Evolutionary conservation across 805 yeast species (phyloP).

Genomic region (Metschnikowia orientalis): DNA sequence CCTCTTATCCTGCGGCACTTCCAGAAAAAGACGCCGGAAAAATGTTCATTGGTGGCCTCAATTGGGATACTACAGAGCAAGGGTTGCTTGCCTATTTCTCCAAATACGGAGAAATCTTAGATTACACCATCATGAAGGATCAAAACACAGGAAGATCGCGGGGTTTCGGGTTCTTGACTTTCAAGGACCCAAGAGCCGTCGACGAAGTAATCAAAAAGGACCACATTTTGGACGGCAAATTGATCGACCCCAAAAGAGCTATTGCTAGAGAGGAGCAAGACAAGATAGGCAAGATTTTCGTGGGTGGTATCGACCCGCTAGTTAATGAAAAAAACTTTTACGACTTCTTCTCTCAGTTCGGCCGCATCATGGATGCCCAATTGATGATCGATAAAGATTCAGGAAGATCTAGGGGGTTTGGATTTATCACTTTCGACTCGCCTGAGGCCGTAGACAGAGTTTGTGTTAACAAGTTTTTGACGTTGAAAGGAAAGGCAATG

Average conservation of each 20-base stretch:
- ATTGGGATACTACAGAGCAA: conserved; percentile 96
- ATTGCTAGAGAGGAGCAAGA: conserved; percentile 97
- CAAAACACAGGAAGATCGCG: conserved; percentile 80
- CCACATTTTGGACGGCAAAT: conserved; percentile 90
- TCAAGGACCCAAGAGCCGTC: conserved; percentile 75
- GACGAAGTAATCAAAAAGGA: conserved; percentile 81
- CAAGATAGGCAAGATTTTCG: conserved; percentile 92
- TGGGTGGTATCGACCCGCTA: conserved; percentile 93
- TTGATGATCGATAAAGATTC: conserved; percentile 96
- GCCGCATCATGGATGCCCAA: conserved; percentile 91
- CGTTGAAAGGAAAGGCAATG: conserved; percentile 80
- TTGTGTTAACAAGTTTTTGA: conserved; percentile 73
- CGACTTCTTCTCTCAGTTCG: conserved; percentile 80
- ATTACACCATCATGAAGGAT: conserved; percentile 91
- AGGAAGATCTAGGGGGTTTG: conserved; percentile 95
- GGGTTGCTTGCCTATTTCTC: conserved; percentile 75
- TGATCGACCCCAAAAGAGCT: conserved; percentile 96
- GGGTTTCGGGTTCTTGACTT: conserved; percentile 93
- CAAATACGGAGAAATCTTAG: conserved; percentile 84
- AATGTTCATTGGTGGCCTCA: conserved; percentile 94
- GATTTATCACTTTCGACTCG: conserved; percentile 91
- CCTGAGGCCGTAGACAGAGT: conserved; percentile 92
- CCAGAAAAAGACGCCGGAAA: conserved; percentile 66
- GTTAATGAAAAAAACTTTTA: conserved; percentile 89
- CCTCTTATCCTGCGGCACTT: conserved; percentile 2